phyloP scores from a whole-genome alignment of 192 early-diverging fungal genomes.

The Backusella mclennaniae region DNA sequence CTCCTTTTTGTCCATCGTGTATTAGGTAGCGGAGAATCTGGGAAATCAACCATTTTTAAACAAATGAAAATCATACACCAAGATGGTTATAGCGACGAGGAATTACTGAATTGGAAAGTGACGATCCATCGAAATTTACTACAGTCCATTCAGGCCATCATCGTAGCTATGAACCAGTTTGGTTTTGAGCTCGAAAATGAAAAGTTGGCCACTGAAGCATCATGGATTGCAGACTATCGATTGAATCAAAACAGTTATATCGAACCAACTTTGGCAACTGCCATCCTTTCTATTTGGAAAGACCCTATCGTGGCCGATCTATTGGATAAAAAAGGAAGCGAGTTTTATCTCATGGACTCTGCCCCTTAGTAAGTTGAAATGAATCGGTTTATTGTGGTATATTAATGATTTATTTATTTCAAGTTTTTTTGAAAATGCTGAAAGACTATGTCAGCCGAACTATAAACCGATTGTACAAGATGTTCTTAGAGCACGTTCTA shows the following conservation, averaged over 20 bases:
- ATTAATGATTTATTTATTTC: neutral
- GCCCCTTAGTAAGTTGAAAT: constrained; percentile 73
- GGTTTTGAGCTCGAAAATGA: constrained; percentile 47
- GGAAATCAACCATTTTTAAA: constrained; percentile 95
- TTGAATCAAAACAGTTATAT: constrained; percentile 1
- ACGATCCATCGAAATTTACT: constrained; percentile 86
- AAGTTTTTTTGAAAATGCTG: constrained; percentile 90
- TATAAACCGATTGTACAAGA: constrained; percentile 94
- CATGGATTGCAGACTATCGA: constrained; percentile 1
- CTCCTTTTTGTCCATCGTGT: neutral
- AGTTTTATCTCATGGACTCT: constrained; percentile 92
- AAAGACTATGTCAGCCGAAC: constrained; percentile 76
- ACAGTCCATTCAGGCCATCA: constrained; percentile 78
- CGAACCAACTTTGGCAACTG: constrained; percentile 51
- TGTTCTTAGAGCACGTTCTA: constrained; percentile 93
- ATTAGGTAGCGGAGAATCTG: constrained; percentile 88
- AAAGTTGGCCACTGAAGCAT: neutral
- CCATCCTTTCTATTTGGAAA: constrained; percentile 68
- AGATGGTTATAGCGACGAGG: constrained; percentile 84
- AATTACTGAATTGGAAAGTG: constrained; percentile 69
- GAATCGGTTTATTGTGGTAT: neutral
- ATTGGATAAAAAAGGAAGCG: constrained; percentile 66
- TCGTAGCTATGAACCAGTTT: constrained; percentile 67
- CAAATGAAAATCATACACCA: constrained; percentile 99
- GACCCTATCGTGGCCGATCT: constrained; percentile 64